These are phyloP conservation scores for Penicillium sp. DNA, from an alignment of 2,329 filamentous ascomycete species.

Conservation along the genomic window DNA sequence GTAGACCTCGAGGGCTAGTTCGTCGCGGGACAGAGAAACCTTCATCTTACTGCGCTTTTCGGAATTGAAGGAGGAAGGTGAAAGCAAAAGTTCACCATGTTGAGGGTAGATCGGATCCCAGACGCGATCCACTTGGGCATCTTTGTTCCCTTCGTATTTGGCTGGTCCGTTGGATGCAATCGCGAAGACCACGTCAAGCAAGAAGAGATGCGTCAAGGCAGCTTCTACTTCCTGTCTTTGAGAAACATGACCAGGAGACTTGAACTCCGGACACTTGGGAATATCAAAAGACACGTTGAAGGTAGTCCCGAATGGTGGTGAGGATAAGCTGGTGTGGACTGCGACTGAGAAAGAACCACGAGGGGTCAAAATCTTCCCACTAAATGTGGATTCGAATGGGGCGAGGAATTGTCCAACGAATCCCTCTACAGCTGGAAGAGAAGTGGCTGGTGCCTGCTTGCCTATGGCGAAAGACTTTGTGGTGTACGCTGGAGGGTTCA, in stretches of 20 bases:
- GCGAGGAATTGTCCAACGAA: conserved; percentile 43
- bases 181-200: conserved; percentile 38
- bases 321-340: conserved; percentile 35
- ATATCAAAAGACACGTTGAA: conserved; percentile 38
- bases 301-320: conserved; percentile 37
- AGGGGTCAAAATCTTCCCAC: conserved; percentile 35
- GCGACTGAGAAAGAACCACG: conserved; percentile 38
- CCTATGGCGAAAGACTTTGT: conserved; percentile 28
- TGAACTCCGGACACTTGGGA: conserved; percentile 30
- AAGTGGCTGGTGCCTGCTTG: conserved; percentile 5
- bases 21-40: conserved; percentile 28
- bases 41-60: conserved; percentile 33
- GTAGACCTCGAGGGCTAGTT: conserved; percentile 26
- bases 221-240: conserved; percentile 35
- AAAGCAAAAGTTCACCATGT: conserved; percentile 34
- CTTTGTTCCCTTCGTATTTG: background rate
- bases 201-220: conserved; percentile 35
- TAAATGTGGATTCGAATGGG: conserved; percentile 44
- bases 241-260: conserved; percentile 34
- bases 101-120: conserved; percentile 37
- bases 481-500: conserved; percentile 28
- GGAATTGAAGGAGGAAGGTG: conserved; percentile 10
- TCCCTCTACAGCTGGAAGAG: conserved; percentile 35
- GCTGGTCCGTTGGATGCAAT: conserved; percentile 22
- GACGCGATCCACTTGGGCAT: background rate